Evolutionary conservation across 192 early-diverging fungal species (phyloP).

Genomic region (Phycomyces nitens): DNA sequence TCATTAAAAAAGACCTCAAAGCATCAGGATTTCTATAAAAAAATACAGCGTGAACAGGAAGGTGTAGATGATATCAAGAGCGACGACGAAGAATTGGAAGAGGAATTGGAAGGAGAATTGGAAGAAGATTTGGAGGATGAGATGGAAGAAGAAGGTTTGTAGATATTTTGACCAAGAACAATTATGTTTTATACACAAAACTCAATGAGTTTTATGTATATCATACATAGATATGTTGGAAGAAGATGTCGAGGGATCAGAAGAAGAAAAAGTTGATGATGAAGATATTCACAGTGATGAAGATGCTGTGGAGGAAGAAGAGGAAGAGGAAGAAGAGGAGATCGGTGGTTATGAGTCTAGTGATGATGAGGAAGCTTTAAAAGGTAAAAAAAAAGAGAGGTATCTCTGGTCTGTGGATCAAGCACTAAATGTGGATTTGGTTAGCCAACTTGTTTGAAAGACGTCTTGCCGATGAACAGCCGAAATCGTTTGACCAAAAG

Average conservation of each 20-base stretch:
- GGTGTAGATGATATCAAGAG: slow-evolving; percentile 41
- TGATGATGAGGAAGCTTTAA: slow-evolving; percentile 33
- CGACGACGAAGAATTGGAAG: slow-evolving; percentile 23
- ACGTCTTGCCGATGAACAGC: slow-evolving; percentile 39
- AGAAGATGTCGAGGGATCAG: slow-evolving; percentile 15
- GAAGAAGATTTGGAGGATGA: background rate
- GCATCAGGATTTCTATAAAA: slow-evolving; percentile 46
- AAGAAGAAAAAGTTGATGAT: slow-evolving; percentile 18
- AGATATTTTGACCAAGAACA: background rate
- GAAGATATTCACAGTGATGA: background rate
- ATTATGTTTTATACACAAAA: background rate
- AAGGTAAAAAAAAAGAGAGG: slow-evolving; percentile 3
- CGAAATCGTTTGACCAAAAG: slow-evolving; percentile 23
- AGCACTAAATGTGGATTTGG: background rate
- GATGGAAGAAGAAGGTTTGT: background rate
- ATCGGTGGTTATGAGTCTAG: slow-evolving; percentile 16
- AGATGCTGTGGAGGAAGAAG: background rate
- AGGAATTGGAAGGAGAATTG: slow-evolving; percentile 11
- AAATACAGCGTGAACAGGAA: slow-evolving; percentile 49
- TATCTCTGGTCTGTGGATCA: background rate
- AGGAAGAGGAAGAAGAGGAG: background rate
- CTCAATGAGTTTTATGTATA: background rate
- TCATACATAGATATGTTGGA: background rate
- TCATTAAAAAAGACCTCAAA: slow-evolving; percentile 55
- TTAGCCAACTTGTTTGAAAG: slow-evolving; percentile 26